A percentile compares a stretch with the other conserved stretches of the same genome.
phyloP scores from a whole-genome alignment of 305 asterid species.

The Striga hermonthica region DNA sequence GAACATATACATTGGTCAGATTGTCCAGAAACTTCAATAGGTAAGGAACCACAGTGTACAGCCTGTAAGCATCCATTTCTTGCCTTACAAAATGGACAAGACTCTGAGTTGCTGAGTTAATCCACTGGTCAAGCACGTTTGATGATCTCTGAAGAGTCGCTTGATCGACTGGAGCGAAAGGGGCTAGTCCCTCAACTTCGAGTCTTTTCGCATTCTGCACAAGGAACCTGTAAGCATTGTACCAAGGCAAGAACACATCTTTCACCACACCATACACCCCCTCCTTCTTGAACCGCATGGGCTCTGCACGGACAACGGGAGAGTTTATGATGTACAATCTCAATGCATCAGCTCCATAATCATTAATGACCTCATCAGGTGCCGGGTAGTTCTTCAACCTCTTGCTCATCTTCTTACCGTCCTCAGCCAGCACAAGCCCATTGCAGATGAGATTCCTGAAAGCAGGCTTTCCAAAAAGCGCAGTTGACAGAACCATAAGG shows the following conservation, averaged over 20 bases:
- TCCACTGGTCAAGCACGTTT: slow-evolving; percentile 96
- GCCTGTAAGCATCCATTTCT: slow-evolving; percentile 94
- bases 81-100: slow-evolving; percentile 88
- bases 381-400: slow-evolving; percentile 91
- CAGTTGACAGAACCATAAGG: slow-evolving; percentile 96
- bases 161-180: slow-evolving; percentile 74
- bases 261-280: slow-evolving; percentile 92
- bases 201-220: slow-evolving; percentile 94
- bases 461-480: slow-evolving; percentile 91
- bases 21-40: slow-evolving; percentile 85
- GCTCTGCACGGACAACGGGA: slow-evolving; percentile 85
- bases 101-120: slow-evolving; percentile 89
- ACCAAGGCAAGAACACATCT: slow-evolving; percentile 97
- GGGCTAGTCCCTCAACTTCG: slow-evolving; percentile 77
- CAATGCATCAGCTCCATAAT: slow-evolving; percentile 95
- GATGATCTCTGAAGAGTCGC: slow-evolving; percentile 68
- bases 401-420: slow-evolving; percentile 98
- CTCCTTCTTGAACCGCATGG: slow-evolving; percentile 71
- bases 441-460: slow-evolving; percentile 94
- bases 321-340: slow-evolving; percentile 90
- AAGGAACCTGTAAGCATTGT: slow-evolving; percentile 95
- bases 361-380: slow-evolving; percentile 83
- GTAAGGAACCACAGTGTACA: slow-evolving; percentile 91
- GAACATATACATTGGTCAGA: slow-evolving; percentile 84
- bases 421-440: slow-evolving; percentile 95